Conservation (phyloP, 108 stramenopile genomes). For the Aurantiochytrium sp. region DNA sequence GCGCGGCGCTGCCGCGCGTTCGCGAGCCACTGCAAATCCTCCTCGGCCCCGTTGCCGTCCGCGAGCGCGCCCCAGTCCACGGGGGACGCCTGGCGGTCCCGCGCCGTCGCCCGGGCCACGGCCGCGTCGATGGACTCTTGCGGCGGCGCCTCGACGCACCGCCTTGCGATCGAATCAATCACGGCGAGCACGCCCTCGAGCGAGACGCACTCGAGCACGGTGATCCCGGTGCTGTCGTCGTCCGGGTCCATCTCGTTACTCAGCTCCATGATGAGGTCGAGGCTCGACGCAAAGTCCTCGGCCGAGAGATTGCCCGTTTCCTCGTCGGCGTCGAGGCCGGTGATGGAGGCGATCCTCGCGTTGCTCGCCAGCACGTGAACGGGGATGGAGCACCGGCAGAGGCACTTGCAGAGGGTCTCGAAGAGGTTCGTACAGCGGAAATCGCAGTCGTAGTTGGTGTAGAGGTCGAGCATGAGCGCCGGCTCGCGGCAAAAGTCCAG, state of each 20-base stretch:
- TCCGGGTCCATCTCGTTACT: conserved; percentile 25
- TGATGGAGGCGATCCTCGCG: conserved; percentile 15
- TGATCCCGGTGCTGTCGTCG: conserved; percentile 51
- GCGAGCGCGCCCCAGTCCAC: conserved; percentile 1
- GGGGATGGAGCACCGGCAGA: conserved; percentile 62
- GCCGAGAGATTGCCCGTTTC: background rate
- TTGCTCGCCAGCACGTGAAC: conserved; percentile 8
- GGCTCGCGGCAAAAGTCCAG: conserved; percentile 90
- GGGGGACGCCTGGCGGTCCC: conserved; percentile 29
- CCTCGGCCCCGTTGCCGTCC: conserved; percentile 36
- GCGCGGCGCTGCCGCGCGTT: conserved; percentile 45
- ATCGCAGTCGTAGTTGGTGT: conserved; percentile 95
- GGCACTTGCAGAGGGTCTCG: conserved; percentile 66
- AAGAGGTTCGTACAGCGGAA: conserved; percentile 90
- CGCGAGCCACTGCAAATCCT: conserved; percentile 47
- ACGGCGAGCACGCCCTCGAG: conserved; percentile 80
- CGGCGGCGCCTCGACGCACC: conserved; percentile 24
- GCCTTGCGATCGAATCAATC: conserved; percentile 70
- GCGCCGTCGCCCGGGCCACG: background rate
- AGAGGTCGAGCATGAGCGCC: conserved; percentile 82
- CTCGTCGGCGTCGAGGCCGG: background rate
- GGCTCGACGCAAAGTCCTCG: conserved; percentile 26
- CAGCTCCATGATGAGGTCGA: background rate
- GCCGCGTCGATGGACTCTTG: background rate
- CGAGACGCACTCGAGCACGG: conserved; percentile 72